Evolutionary conservation across 768 basidiomycete species (phyloP).

Genomic region (Tulasnella sp.): DNA sequence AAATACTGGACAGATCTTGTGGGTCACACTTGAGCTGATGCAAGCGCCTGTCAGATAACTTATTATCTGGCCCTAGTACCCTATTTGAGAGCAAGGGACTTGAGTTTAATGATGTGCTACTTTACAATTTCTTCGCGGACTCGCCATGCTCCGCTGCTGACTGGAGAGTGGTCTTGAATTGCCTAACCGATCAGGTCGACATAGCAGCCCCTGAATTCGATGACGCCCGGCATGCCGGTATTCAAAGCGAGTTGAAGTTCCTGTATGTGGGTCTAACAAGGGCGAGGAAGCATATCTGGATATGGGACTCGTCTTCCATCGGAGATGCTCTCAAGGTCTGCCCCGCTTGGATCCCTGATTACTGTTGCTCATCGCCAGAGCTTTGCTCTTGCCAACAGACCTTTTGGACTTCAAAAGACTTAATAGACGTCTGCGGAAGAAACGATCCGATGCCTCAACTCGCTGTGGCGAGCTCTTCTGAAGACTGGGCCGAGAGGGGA

Average conservation of each 20-base stretch:
- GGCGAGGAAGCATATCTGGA: constrained; percentile 14
- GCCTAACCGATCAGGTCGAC: not conserved
- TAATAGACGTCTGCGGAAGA: not conserved
- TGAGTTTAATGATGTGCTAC: constrained; percentile 56
- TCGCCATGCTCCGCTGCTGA: constrained; percentile 40
- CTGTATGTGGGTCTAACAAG: constrained; percentile 17
- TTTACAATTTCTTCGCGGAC: constrained; percentile 67
- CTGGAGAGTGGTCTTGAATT: constrained; percentile 46
- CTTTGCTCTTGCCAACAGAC: too few species aligned
- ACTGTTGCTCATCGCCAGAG: too few species aligned
- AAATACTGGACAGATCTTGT: constrained; percentile 38
- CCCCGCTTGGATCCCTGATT: too few species aligned
- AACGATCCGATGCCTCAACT: not conserved
- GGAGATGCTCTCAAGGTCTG: constrained; percentile 4
- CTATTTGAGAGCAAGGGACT: constrained; percentile 56
- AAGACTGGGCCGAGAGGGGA: not conserved
- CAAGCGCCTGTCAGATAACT: not conserved
- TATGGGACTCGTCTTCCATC: constrained; percentile 10
- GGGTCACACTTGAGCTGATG: not conserved
- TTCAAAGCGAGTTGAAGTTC: constrained; percentile 16
- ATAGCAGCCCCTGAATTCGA: not conserved
- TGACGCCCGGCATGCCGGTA: constrained; percentile 1
- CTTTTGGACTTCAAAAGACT: not conserved
- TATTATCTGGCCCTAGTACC: constrained; percentile 31
- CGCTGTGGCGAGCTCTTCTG: not conserved